A percentile compares a stretch with the other conserved stretches of the same genome.
These are phyloP conservation scores for Stereum hirsutum DNA, from an alignment of 1,284 basidiomycete genomes.

Conservation along the genomic window DNA sequence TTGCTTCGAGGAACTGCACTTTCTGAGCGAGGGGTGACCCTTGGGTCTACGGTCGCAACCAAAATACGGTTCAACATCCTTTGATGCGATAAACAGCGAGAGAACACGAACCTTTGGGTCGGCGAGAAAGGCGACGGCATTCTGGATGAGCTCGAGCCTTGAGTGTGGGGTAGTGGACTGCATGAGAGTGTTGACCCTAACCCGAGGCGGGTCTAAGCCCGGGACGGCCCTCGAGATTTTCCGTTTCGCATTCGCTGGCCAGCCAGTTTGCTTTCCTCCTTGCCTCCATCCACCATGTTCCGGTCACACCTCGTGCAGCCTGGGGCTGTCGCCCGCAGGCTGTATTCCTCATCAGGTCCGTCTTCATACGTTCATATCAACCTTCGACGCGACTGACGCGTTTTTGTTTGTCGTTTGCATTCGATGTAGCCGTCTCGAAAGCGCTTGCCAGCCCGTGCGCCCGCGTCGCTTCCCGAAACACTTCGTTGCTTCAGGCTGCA, in stretches of 20 bases:
- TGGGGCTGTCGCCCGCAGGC: conserved; percentile 38
- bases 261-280: not conserved
- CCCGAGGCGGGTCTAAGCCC: not conserved
- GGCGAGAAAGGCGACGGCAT: conserved; percentile 73
- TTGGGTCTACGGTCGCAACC: conserved; percentile 39
- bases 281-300: conserved; percentile 21
- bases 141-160: conserved; percentile 66
- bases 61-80: not conserved
- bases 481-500: conserved; percentile 4
- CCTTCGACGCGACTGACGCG: not conserved
- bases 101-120: conserved; percentile 55
- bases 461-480: conserved; percentile 5
- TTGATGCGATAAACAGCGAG: not conserved
- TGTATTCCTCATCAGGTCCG: conserved; percentile 40
- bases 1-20: conserved; percentile 90
- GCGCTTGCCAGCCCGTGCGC: conserved; percentile 8
- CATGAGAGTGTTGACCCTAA: conserved; percentile 7
- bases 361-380: conserved; percentile 1
- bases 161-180: conserved; percentile 38
- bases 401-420: not conserved
- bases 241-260: not conserved
- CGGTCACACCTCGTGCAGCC: conserved; percentile 38
- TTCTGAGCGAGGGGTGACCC: conserved; percentile 77
- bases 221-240: not conserved
- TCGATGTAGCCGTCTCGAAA: conserved; percentile 11